Evolutionary conservation across 345 rosid species (phyloP).

Genomic region (Aegle marmelos): DNA sequence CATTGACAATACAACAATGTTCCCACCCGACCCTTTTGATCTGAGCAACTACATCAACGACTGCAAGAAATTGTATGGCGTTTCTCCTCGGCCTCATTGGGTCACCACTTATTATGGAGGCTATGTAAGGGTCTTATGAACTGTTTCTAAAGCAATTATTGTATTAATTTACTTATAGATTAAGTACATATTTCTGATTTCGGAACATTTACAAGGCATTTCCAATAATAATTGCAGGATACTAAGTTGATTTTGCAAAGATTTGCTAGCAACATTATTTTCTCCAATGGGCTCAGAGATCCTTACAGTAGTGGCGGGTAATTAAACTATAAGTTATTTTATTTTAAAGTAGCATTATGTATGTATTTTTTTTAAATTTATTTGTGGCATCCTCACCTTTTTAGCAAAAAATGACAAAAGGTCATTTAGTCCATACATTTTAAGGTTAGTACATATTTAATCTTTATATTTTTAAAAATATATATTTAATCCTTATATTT

Average conservation of each 20-base stretch:
- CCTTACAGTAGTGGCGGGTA: conserved; percentile 49
- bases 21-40: conserved; percentile 25
- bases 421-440: too few species aligned
- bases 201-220: background rate
- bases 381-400: too few species aligned
- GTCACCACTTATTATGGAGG: conserved; percentile 50
- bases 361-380: too few species aligned
- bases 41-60: background rate
- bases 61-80: conserved; percentile 21
- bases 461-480: too few species aligned
- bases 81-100: conserved; percentile 50
- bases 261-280: conserved; percentile 45
- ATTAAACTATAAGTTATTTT: background rate
- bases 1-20: conserved; percentile 31
- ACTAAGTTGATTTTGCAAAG: conserved; percentile 31
- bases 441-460: too few species aligned
- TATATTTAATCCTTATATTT: too few species aligned
- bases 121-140: conserved; percentile 23
- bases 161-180: background rate
- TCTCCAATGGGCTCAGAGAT: conserved; percentile 43
- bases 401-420: too few species aligned
- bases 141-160: too few species aligned
- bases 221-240: conserved; percentile 23
- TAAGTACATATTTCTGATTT: background rate
- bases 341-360: background rate